Conservation (phyloP, 2,329 filamentous ascomycete genomes). For the Fusarium floridanum region DNA sequence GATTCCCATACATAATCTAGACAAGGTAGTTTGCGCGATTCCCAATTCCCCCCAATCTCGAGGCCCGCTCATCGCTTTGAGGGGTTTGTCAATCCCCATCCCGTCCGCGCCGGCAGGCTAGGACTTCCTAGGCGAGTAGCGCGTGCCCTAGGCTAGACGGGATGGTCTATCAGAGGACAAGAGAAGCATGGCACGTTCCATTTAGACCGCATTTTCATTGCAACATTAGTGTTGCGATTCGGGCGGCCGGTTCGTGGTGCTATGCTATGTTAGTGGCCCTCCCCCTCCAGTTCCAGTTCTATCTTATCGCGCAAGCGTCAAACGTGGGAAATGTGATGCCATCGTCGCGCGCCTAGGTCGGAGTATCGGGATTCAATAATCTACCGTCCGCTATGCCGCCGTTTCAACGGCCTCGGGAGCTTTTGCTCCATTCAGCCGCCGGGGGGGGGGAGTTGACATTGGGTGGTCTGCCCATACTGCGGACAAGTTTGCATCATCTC, state of each 20-base stretch:
- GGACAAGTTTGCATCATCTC: background rate
- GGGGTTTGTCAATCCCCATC: slow-evolving; percentile 6
- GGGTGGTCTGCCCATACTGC: background rate
- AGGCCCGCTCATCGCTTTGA: background rate
- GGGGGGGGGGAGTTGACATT: background rate
- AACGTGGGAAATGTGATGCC: background rate
- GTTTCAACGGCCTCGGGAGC: background rate
- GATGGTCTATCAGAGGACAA: background rate
- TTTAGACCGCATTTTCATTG: background rate
- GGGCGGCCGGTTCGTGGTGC: background rate
- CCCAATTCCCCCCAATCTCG: background rate
- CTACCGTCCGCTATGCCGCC: background rate
- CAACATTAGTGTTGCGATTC: slow-evolving; percentile 2
- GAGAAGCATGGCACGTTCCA: background rate
- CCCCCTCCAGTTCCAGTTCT: background rate
- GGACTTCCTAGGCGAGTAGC: background rate
- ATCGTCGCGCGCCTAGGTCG: background rate
- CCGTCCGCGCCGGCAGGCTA: background rate
- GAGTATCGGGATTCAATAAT: background rate
- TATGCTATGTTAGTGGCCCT: background rate
- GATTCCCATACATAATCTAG: background rate
- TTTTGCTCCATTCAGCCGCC: background rate
- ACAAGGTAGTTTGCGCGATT: background rate
- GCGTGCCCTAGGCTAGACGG: background rate
- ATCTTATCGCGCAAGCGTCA: background rate